These are phyloP conservation scores for Phaeotremella fagi DNA, from an alignment of 768 basidiomycete genomes.

Conservation along the genomic window DNA sequence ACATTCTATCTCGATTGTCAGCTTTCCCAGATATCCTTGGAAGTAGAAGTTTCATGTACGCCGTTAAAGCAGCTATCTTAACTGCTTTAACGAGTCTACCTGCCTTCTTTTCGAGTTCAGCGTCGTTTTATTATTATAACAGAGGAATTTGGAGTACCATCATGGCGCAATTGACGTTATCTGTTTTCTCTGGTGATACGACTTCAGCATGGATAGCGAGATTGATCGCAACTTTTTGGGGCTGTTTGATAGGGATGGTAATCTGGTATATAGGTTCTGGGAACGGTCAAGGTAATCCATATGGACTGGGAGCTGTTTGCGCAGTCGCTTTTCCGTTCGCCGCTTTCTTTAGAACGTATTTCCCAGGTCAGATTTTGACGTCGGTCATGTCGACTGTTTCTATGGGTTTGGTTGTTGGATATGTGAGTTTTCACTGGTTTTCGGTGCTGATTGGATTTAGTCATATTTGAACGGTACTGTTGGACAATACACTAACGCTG, in stretches of 20 bases:
- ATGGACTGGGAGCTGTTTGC: constrained; percentile 64
- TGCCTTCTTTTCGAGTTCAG: constrained; percentile 34
- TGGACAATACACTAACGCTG: constrained; percentile 32
- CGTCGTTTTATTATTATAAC: constrained; percentile 40
- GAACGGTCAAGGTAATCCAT: constrained; percentile 46
- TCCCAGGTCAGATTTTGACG: constrained; percentile 68
- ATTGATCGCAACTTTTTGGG: constrained; percentile 42
- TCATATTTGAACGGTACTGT: constrained; percentile 54
- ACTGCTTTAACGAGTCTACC: constrained; percentile 36
- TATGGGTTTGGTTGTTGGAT: constrained; percentile 35
- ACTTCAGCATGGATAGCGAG: constrained; percentile 37
- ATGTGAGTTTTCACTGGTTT: not conserved
- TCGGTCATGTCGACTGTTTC: constrained; percentile 52
- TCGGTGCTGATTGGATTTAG: constrained; percentile 37
- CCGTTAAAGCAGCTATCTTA: constrained; percentile 40
- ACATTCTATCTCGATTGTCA: constrained; percentile 23
- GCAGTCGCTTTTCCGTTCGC: constrained; percentile 69
- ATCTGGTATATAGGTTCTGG: constrained; percentile 42
- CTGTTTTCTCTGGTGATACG: constrained; percentile 31
- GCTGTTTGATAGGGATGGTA: constrained; percentile 37
- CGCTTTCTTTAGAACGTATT: constrained; percentile 67
- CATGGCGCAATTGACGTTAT: constrained; percentile 18
- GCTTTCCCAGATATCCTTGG: constrained; percentile 20
- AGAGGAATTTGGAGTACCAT: constrained; percentile 39
- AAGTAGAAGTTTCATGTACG: constrained; percentile 41